These are phyloP conservation scores for Samsoniella hepiali DNA, from an alignment of 2,329 filamentous ascomycete genomes.

Conservation along the genomic window DNA sequence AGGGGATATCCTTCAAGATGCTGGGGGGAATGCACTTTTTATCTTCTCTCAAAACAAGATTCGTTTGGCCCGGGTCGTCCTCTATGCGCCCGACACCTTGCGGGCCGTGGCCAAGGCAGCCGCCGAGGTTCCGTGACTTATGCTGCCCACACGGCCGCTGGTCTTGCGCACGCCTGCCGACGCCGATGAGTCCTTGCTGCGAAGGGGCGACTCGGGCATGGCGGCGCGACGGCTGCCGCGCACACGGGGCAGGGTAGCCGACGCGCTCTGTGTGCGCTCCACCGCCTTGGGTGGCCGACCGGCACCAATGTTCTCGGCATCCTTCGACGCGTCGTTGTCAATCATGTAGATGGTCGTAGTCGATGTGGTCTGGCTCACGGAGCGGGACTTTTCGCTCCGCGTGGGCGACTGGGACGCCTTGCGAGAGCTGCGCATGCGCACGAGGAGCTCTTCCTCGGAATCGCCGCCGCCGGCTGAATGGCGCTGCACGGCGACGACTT, in stretches of 20 bases:
- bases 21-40: conserved; percentile 22
- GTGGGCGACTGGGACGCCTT: conserved; percentile 63
- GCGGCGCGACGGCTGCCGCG: conserved; percentile 55
- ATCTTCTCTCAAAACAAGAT: conserved; percentile 14
- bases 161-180: conserved; percentile 58
- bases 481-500: conserved; percentile 59
- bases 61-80: conserved; percentile 24
- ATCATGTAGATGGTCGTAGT: conserved; percentile 60
- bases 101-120: conserved; percentile 44
- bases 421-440: conserved; percentile 68
- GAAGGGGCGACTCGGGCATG: conserved; percentile 45
- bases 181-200: conserved; percentile 45
- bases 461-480: conserved; percentile 59
- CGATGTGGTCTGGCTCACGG: conserved; percentile 73
- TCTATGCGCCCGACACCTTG: conserved; percentile 50
- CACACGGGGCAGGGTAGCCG: conserved; percentile 60
- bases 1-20: neutral
- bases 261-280: conserved; percentile 52
- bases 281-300: conserved; percentile 58
- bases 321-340: conserved; percentile 66
- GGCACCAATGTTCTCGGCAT: conserved; percentile 66
- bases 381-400: conserved; percentile 60
- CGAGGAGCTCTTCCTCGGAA: conserved; percentile 78
- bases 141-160: conserved; percentile 62
- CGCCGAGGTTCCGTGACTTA: conserved; percentile 43